A percentile compares a stretch with the other conserved stretches of the same genome.
Conservation (phyloP, 352 stramenopile species). For the Pythium periplocum region DNA sequence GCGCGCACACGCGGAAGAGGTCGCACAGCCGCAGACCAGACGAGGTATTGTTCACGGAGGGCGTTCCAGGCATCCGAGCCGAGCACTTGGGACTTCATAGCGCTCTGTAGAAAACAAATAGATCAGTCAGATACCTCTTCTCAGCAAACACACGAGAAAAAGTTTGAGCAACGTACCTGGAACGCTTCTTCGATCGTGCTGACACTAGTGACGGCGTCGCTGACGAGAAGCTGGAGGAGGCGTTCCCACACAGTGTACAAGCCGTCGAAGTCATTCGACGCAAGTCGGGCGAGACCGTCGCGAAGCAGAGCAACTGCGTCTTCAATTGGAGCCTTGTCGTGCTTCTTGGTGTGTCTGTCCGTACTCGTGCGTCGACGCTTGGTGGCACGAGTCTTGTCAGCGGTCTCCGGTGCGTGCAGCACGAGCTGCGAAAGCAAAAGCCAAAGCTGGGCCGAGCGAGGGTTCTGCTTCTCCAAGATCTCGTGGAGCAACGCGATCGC, state of each 20-base stretch:
- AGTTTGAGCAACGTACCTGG: conserved; percentile 16
- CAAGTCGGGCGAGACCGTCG: conserved; percentile 36
- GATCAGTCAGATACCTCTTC: neutral
- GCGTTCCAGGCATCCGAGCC: conserved; percentile 48
- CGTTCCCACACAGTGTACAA: conserved; percentile 45
- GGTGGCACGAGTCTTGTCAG: conserved; percentile 14
- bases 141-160: neutral
- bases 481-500: conserved; percentile 39
- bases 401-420: conserved; percentile 27
- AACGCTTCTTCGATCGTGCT: conserved; percentile 43
- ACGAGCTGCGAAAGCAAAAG: conserved; percentile 70
- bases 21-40: conserved; percentile 36
- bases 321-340: conserved; percentile 23
- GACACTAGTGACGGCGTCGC: conserved; percentile 9
- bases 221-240: conserved; percentile 49
- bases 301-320: conserved; percentile 44
- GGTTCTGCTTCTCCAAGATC: conserved; percentile 27
- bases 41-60: conserved; percentile 60
- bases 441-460: conserved; percentile 34
- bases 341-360: conserved; percentile 16
- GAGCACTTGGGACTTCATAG: conserved; percentile 30
- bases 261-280: conserved; percentile 31
- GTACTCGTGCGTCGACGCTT: conserved; percentile 57
- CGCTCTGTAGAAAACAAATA: too few relatives aligned
- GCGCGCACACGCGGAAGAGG: conserved; percentile 34